These are phyloP conservation scores for Plenodomus lindquistii DNA, from an alignment of 2,329 filamentous ascomycete species.

Conservation along the genomic window DNA sequence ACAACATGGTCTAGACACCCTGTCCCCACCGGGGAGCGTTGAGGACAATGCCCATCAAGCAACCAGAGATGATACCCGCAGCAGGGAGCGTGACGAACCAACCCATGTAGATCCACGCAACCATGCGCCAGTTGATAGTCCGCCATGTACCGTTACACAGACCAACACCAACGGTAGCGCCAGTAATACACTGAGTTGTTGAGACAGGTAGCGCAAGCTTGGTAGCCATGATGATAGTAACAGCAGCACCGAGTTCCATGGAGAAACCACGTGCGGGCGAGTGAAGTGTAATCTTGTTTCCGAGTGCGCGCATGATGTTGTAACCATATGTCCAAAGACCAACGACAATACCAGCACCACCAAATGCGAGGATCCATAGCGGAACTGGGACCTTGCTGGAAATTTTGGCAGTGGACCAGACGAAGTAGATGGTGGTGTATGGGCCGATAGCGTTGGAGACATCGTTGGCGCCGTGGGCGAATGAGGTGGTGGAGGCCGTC, in stretches of 20 bases:
- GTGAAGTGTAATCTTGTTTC: conserved; percentile 66
- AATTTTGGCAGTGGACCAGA: conserved; percentile 57
- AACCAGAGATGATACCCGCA: conserved; percentile 57
- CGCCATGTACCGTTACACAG: conserved; percentile 40
- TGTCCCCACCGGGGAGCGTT: conserved; percentile 56
- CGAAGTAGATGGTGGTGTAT: conserved; percentile 65
- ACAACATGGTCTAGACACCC: conserved; percentile 13
- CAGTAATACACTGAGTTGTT: conserved; percentile 61
- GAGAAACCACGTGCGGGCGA: conserved; percentile 59
- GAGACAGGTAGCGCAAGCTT: conserved; percentile 58
- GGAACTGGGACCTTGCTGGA: conserved; percentile 58
- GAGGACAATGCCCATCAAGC: conserved; percentile 65
- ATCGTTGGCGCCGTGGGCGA: conserved; percentile 72
- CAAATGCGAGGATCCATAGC: conserved; percentile 60
- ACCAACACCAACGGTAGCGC: conserved; percentile 39
- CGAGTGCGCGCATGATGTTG: conserved; percentile 66
- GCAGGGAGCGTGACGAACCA: conserved; percentile 52
- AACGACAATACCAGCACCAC: conserved; percentile 57
- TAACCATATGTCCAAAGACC: conserved; percentile 67
- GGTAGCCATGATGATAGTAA: conserved; percentile 67
- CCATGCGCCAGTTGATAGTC: conserved; percentile 50
- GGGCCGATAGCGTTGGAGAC: conserved; percentile 61
- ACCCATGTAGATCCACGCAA: conserved; percentile 49
- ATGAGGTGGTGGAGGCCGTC: conserved; percentile 70
- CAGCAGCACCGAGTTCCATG: conserved; percentile 53